Evolutionary conservation across 768 basidiomycete species (phyloP), one percentile per base, ranked within the genome.

Genomic region (Leccinum uliginosum): DNA sequence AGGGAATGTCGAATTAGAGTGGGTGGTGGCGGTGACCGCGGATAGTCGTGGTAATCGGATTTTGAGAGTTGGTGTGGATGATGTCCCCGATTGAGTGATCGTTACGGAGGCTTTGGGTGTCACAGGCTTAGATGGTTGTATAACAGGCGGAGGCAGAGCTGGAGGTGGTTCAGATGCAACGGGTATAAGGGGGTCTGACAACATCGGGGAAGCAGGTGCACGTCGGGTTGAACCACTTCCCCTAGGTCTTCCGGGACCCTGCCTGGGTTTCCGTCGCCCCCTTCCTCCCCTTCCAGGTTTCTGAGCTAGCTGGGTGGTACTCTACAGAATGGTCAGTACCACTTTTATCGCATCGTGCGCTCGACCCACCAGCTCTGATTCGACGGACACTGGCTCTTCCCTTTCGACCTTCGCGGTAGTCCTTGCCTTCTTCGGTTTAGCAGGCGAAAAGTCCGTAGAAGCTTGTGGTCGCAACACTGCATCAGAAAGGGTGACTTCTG

Each of bases 21-120:
- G 67, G 38, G 62, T 53, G 38, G 62, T 53, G 11, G 62, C 44
- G 29, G 61, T 73, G 26, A 73, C 70, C 26, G 70, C 65, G 23
- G 68, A 64, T 40, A 71, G 50, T 50, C 70, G 68, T 35, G 71
- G 71, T 51, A 72, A 50, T 57, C 71, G 68, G 27, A 72, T 72
- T 62, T 72, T 72, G 26, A 72, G 66, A 19, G 71, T 72, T 43
- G 71, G 72, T 10, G 72, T 71, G 26, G 71, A 62, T 8, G 71
- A 72, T 44, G 67, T 58, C 34, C 57, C 55, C 2, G 71, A 71
- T 34, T 71, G 72, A 12, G 72, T 71, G 57, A 73, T 70, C 1
- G 67, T 73, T 29, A 71, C 63, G 12, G 71, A 70, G n/a, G 71
- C 66, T 50, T 71, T 73, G 32, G 71, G 71, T 32, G 70, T 72